phyloP scores from a whole-genome alignment of 495 filamentous ascomycete genomes.

The Penicillium coffeae region DNA sequence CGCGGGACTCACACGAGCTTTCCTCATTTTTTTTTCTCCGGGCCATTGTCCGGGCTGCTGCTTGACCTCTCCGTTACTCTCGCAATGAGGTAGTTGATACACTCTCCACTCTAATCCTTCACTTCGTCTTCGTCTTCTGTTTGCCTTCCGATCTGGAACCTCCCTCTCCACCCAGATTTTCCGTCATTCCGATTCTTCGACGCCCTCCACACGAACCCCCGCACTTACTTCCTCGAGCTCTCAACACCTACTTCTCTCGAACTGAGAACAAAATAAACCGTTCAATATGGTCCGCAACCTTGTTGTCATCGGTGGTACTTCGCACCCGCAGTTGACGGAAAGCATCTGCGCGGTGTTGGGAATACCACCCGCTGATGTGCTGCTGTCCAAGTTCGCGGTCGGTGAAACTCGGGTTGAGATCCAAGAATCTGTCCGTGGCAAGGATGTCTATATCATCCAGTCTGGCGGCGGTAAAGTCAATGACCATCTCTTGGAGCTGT shows the following conservation, averaged over 20 bases:
- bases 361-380: constrained; percentile 74
- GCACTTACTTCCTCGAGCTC: constrained; percentile 9
- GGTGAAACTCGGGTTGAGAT: constrained; percentile 96
- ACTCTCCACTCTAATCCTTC: constrained; percentile 16
- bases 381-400: constrained; percentile 86
- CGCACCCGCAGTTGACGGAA: constrained; percentile 82
- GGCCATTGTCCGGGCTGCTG: constrained; percentile 13
- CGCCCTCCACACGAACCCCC: constrained; percentile 25
- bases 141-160: constrained; percentile 7
- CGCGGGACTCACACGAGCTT: constrained; percentile 35
- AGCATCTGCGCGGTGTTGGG: constrained; percentile 83
- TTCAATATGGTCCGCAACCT: constrained; percentile 86
- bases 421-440: constrained; percentile 89
- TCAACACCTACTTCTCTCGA: constrained; percentile 6
- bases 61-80: constrained; percentile 18
- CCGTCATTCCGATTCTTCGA: constrained; percentile 28
- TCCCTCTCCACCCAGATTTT: constrained; percentile 30
- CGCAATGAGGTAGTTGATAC: constrained; percentile 38
- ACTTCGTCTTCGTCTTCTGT: neutral
- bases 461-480: constrained; percentile 87
- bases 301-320: constrained; percentile 87
- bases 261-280: constrained; percentile 7
- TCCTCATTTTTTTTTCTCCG: constrained; percentile 27
- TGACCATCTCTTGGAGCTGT: constrained; percentile 90
- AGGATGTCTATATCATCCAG: constrained; percentile 98